A percentile compares a stretch with the other conserved stretches of the same genome.
Evolutionary conservation across 768 basidiomycete species (phyloP).

Genomic region (Suillus americanus): DNA sequence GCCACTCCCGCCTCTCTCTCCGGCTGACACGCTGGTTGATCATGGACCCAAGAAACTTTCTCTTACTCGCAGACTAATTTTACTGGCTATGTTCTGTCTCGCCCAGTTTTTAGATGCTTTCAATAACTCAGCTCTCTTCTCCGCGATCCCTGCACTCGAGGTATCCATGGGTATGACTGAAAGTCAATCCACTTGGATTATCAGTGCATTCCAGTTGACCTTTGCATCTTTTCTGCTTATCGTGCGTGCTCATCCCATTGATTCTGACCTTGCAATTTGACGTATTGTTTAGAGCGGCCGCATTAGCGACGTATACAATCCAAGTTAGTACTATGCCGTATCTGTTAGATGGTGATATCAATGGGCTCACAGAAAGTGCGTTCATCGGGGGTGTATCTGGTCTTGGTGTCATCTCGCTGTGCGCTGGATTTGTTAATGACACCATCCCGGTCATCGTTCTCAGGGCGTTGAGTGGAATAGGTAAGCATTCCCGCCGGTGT

Average conservation of each 20-base stretch:
- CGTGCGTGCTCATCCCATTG: slow-evolving; percentile 21
- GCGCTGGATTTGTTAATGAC: slow-evolving; percentile 45
- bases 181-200: slow-evolving; percentile 37
- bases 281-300: slow-evolving; percentile 33
- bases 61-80: slow-evolving; percentile 22
- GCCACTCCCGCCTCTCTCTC: neutral
- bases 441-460: slow-evolving; percentile 50
- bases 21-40: slow-evolving; percentile 5
- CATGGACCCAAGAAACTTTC: slow-evolving; percentile 16
- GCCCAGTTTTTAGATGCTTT: slow-evolving; percentile 46
- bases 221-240: slow-evolving; percentile 45
- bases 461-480: slow-evolving; percentile 50
- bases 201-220: slow-evolving; percentile 41
- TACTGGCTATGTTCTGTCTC: slow-evolving; percentile 39
- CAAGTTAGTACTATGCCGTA: slow-evolving; percentile 30
- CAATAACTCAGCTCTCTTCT: slow-evolving; percentile 41
- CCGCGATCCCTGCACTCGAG: slow-evolving; percentile 38
- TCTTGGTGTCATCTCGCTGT: slow-evolving; percentile 45
- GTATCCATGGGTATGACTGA: slow-evolving; percentile 18
- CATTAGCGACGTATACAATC: slow-evolving; percentile 39
- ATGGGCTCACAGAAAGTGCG: slow-evolving; percentile 31
- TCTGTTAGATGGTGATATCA: neutral
- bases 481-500: slow-evolving; percentile 22
- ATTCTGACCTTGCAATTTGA: neutral
- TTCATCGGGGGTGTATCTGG: slow-evolving; percentile 41